Base-by-base conservation (phyloP, 2,329 filamentous ascomycete species). In the Aspergillus arachidicola region DNA sequence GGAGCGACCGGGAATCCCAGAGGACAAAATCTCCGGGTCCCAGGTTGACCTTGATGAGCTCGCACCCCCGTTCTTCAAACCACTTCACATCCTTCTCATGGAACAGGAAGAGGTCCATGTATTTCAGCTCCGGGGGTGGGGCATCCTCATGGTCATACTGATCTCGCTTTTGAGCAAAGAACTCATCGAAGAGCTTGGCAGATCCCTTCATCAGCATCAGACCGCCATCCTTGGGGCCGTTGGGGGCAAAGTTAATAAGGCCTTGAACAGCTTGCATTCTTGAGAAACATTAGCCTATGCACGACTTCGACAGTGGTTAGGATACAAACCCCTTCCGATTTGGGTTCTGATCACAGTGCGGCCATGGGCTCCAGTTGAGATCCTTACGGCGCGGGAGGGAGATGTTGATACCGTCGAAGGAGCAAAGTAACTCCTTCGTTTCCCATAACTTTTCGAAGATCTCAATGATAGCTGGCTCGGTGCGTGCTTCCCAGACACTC, bases 1-100 rank as follows among this genome's bases (percentile, higher is more conserved):
- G 83, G 57, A 84, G 79, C 0, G 80, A 81, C 4, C 83, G 72
- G 4, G 78, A 79, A 63, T 83, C 81, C 82, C 81, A 82, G 7
- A 83, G 71, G 6, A 82, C 74, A 62, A 82, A 69, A 61, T 82
- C 80, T 6, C 81, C 80, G 12, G 79, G 76, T 19, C 79, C 80
- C 23, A 76, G 70, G 56, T 74, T 71, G 9, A 82, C 69, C 71
- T 83, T 83, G 46, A 76, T 50, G 7, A 77, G 60, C 60, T 76
- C 73, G 64, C 76, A 80, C 0, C 80, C 80, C 1, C 71, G 69
- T 10, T 76, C 70, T 48, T 77, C 63, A 57, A 81, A 82, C 79
- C 80, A 82, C 43, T 77, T 70, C n/a, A 82, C 69, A 57, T 82
- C 78, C 32, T 80, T 74, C 11, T 79, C 69, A 32, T 72, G 75